These are phyloP conservation scores for Diaporthe ilicicola DNA, from an alignment of 2,329 filamentous ascomycete species.

Conservation along the genomic window DNA sequence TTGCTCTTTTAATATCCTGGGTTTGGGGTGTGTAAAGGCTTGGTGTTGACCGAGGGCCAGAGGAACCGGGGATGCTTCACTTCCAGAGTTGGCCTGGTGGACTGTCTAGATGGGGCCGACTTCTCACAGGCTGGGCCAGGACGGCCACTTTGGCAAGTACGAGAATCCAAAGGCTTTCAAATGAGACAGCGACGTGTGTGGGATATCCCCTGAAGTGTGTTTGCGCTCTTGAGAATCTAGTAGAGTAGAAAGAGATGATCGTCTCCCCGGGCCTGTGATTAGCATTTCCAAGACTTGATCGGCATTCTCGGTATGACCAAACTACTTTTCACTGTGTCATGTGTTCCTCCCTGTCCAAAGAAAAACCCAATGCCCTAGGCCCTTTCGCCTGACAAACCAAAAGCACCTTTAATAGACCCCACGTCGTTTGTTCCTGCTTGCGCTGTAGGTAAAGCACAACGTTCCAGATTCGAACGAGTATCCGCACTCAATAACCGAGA, in stretches of 20 bases:
- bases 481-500: background rate
- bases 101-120: background rate
- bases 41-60: background rate
- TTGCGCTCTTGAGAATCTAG: slow-evolving; percentile 1
- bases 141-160: background rate
- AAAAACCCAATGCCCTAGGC: background rate
- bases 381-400: background rate
- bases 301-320: slow-evolving; percentile 3
- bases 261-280: background rate
- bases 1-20: background rate
- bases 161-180: background rate
- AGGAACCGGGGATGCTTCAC: background rate
- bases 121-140: background rate
- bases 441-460: background rate
- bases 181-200: background rate
- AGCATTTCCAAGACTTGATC: background rate
- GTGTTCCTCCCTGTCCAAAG: background rate
- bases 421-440: background rate
- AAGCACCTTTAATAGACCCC: background rate
- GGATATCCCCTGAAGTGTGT: background rate
- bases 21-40: background rate
- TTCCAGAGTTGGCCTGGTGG: background rate
- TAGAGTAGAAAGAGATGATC: background rate
- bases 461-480: background rate
- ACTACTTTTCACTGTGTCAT: background rate